phyloP scores from a whole-genome alignment of 2,329 filamentous ascomycete species.

The Cercospora zeina region DNA sequence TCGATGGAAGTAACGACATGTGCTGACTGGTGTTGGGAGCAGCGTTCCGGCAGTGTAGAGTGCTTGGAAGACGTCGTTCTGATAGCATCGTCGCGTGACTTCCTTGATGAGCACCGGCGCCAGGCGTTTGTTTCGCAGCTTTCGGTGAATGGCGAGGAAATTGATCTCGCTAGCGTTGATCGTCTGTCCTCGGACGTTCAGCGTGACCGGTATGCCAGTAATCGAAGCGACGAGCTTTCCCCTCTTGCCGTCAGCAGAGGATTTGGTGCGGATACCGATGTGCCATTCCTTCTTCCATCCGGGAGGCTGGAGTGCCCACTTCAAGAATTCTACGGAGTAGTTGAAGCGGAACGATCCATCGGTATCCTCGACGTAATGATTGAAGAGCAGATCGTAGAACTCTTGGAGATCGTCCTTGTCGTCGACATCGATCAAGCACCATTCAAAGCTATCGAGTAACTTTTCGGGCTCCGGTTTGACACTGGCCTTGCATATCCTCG shows the following conservation, averaged over 20 bases:
- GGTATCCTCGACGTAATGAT: conserved; percentile 96
- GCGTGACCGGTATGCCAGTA: conserved; percentile 81
- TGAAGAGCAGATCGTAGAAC: conserved; percentile 85
- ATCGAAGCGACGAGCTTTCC: conserved; percentile 93
- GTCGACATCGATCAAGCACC: conserved; percentile 85
- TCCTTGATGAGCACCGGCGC: conserved; percentile 96
- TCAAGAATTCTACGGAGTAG: conserved; percentile 84
- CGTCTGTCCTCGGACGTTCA: conserved; percentile 74
- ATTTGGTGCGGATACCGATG: conserved; percentile 76
- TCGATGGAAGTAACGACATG: conserved; percentile 92
- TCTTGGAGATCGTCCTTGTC: conserved; percentile 78
- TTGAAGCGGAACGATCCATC: conserved; percentile 98
- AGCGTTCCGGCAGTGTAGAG: conserved; percentile 94
- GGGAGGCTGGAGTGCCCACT: conserved; percentile 92
- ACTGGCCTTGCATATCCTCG: conserved; percentile 66
- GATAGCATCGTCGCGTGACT: conserved; percentile 87
- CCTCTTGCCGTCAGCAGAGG: conserved; percentile 58
- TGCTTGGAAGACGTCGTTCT: conserved; percentile 85
- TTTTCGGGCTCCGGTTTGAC: conserved; percentile 61
- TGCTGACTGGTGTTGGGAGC: conserved; percentile 86
- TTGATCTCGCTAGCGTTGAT: conserved; percentile 90
- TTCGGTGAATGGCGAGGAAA: conserved; percentile 98
- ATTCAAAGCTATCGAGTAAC: conserved; percentile 84
- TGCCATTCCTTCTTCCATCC: conserved; percentile 96
- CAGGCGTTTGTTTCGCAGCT: conserved; percentile 87